These are phyloP conservation scores for Oxalis stricta DNA, from an alignment of 441 rosid species.

Conservation along the genomic window DNA sequence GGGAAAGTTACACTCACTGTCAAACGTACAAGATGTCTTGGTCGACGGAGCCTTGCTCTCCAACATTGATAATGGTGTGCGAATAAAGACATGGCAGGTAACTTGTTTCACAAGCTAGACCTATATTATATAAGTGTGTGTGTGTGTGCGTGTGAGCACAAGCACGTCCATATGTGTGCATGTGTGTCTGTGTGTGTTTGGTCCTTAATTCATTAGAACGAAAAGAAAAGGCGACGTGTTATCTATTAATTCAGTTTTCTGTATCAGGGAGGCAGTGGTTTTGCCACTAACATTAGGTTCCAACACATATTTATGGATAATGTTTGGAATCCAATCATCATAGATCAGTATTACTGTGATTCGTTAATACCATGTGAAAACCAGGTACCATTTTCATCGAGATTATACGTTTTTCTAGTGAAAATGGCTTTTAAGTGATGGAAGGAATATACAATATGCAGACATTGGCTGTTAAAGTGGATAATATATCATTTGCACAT, in stretches of 20 bases:
- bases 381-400: conserved; percentile 66
- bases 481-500: conserved; percentile 37
- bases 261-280: conserved; percentile 73
- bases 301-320: conserved; percentile 56
- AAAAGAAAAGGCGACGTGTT: background rate
- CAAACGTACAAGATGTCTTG: conserved; percentile 35
- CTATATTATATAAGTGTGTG: no score
- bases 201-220: background rate
- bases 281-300: conserved; percentile 45
- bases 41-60: conserved; percentile 56
- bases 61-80: conserved; percentile 65
- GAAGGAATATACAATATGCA: no score
- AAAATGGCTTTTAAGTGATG: background rate
- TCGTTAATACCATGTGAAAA: conserved; percentile 55
- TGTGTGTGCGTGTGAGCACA: background rate
- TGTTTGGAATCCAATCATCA: conserved; percentile 76
- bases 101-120: no score
- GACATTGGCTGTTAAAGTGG: conserved; percentile 65
- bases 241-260: conserved; percentile 5
- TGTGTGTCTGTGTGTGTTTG: background rate
- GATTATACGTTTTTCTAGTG: background rate
- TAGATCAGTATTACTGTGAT: conserved; percentile 86
- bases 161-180: background rate
- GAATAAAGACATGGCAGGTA: conserved; percentile 99
- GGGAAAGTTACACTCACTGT: conserved; percentile 57